Evolutionary conservation across 1,139 yeast genomes (phyloP).

Genomic region (Taiozyma sp.): DNA sequence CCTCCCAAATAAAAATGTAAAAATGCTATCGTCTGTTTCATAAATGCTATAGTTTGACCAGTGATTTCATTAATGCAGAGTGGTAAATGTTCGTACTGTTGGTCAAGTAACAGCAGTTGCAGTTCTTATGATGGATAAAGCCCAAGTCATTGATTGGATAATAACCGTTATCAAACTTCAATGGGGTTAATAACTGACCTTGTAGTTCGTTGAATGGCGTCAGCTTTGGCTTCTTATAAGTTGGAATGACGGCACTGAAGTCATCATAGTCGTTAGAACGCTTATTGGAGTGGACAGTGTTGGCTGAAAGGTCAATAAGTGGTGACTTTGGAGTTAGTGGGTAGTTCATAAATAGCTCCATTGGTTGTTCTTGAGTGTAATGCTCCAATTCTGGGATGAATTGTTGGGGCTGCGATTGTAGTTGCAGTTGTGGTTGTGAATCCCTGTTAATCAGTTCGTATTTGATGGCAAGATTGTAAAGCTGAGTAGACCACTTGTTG

Average conservation of each 20-base stretch:
- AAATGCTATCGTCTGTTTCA: not conserved
- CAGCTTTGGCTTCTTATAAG: not conserved
- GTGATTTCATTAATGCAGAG: not conserved
- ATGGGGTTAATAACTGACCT: constrained; percentile 2
- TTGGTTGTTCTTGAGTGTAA: not conserved
- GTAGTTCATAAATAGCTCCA: not conserved
- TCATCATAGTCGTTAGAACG: not conserved
- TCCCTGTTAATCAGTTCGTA: constrained; percentile 7
- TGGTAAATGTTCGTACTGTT: constrained; percentile 17
- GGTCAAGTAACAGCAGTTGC: constrained; percentile 18
- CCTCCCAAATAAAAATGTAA: not conserved
- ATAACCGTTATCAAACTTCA: not conserved
- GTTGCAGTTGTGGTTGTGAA: constrained; percentile 3
- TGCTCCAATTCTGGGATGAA: not conserved
- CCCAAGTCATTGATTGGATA: not conserved
- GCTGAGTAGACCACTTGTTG: constrained; percentile 7
- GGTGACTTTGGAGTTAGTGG: constrained; percentile 22
- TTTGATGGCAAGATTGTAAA: constrained; percentile 5
- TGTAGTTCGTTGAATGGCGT: not conserved
- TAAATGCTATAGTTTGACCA: constrained; percentile 1
- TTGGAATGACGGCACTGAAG: not conserved
- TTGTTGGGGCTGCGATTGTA: not conserved
- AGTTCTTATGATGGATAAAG: constrained; percentile 9
- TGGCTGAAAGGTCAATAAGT: constrained; percentile 3
- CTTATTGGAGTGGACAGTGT: not conserved